Percentiles rank a stretch among this genome's conserved stretches.
phyloP scores from a whole-genome alignment of 1,284 basidiomycete genomes.

The Cryptococcus sp. region DNA sequence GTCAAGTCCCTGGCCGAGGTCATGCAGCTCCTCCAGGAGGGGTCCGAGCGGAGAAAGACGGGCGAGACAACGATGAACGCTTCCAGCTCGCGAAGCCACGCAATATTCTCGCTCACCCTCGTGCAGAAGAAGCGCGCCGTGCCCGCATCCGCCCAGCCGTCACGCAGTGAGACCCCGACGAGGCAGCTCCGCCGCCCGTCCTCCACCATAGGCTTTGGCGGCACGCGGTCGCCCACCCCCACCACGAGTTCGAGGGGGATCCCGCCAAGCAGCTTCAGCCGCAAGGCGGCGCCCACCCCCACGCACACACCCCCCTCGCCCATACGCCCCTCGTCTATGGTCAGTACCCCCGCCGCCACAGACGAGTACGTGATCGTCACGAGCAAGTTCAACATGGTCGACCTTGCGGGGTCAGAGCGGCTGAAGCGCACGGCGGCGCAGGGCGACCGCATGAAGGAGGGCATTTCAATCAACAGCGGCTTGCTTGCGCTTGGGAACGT shows the following conservation, averaged over 20 bases:
- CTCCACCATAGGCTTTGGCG: slow-evolving; percentile 30
- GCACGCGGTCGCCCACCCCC: slow-evolving; percentile 22
- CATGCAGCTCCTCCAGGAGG: slow-evolving; percentile 82
- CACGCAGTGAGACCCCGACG: slow-evolving; percentile 24
- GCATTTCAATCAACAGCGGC: slow-evolving; percentile 95
- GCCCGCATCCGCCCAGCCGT: slow-evolving; percentile 2
- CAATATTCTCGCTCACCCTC: slow-evolving; percentile 94
- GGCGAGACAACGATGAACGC: slow-evolving; percentile 99
- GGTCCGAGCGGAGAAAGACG: slow-evolving; percentile 84
- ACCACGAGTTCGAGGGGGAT: slow-evolving; percentile 6
- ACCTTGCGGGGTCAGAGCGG: slow-evolving; percentile 94
- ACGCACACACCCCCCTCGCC: no score
- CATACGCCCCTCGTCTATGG: slow-evolving; percentile 65
- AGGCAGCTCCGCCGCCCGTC: slow-evolving; percentile 26
- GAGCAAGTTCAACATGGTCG: slow-evolving; percentile 98
- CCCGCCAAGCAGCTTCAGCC: slow-evolving; percentile 37
- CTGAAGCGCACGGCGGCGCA: slow-evolving; percentile 88
- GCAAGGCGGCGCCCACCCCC: not conserved
- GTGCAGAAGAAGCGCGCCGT: slow-evolving; percentile 58
- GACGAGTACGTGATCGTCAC: slow-evolving; percentile 81
- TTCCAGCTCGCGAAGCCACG: slow-evolving; percentile 94
- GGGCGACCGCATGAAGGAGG: slow-evolving; percentile 94
- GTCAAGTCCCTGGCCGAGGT: slow-evolving; percentile 82
- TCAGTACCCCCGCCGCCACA: slow-evolving; percentile 52
- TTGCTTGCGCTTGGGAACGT: slow-evolving; percentile 95